Conservation (phyloP, 306 rosid species). For the Cajanus cajan region DNA sequence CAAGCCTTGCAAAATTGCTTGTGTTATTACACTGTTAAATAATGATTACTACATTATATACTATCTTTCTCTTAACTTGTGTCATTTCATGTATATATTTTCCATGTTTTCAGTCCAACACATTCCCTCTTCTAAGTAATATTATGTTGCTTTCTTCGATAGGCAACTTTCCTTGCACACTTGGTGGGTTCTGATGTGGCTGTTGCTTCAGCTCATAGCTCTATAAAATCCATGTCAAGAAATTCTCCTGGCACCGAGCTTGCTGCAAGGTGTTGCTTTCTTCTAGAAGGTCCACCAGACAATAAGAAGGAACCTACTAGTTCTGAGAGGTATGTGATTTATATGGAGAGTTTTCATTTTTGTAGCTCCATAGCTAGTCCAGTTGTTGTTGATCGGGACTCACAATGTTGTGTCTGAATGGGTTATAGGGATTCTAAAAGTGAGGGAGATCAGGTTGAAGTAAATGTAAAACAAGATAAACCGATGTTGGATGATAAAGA, state of each 20-base stretch:
- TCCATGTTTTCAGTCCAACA: neutral
- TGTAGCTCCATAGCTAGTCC: constrained; percentile 18
- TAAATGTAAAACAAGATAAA: constrained; percentile 43
- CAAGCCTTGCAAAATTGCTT: neutral
- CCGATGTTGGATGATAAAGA: constrained; percentile 39
- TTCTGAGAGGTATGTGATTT: constrained; percentile 56
- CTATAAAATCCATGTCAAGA: constrained; percentile 63
- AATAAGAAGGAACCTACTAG: constrained; percentile 49
- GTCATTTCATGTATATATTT: constrained; percentile 14
- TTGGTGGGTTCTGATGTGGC: constrained; percentile 80
- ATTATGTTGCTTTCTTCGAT: constrained; percentile 33
- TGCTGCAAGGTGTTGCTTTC: constrained; percentile 73
- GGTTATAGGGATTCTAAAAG: constrained; percentile 45
- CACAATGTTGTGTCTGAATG: constrained; percentile 43
- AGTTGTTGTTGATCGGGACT: constrained; percentile 26
- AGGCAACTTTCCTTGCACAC: constrained; percentile 78
- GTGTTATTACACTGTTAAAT: constrained; percentile 24
- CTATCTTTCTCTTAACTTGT: neutral
- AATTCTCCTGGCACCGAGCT: constrained; percentile 67
- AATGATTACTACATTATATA: neutral
- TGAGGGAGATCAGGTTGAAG: constrained; percentile 43
- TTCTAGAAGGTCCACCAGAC: constrained; percentile 77
- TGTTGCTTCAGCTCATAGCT: constrained; percentile 74
- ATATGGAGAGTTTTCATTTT: constrained; percentile 27
- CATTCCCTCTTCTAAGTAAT: neutral